Base-by-base conservation (phyloP, 1,284 basidiomycete genomes). In the Erythrobasidium hasegawianum region DNA sequence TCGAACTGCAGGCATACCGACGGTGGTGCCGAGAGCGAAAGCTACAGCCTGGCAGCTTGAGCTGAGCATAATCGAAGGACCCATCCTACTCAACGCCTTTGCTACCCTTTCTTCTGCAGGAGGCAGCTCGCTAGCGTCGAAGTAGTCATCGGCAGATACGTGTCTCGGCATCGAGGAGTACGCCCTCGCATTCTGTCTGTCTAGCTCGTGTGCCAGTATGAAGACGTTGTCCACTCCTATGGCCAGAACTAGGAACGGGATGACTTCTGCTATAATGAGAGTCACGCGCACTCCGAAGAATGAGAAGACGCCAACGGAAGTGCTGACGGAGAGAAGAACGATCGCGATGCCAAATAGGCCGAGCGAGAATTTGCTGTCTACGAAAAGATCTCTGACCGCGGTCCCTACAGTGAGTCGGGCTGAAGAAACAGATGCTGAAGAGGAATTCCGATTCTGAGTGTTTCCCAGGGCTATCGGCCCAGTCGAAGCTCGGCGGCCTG, bases 211-310 rank as follows among this genome's bases (percentile, higher is more conserved):
- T 43, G 95, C 90, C 38, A 98, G 84, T 72, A 98, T 90, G 80
- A 97, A 97, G 62, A 97, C 91, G 73, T 98, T 98, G 81, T 98
- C 95, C 54, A 74, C 73, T 45, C 95, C 95, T 40, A 98, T 94
- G 0, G 95, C 95, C 20, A 98, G 84, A 7, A 97, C 91, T 54
- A 98, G 85, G 84, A 98, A 98, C 0, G 95, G 95, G 59, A 97
- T 96, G 67, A 97, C 95, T 80, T 97, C 95, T 13, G 94, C 95
- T 69, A 98, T 97, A 77, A 97, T 93, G 59, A 97, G 83, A 1
- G 92, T 97, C 7, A 93, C 90, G 75, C 91, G 90, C 69, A 98
- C 89, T 33, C 89, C 89, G 11, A 94, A 75, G 11, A 87, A 76
- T 22, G 93, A 96, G 83, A 96, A 97, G 68, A 97, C 81, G 3